A percentile compares a stretch with the other conserved stretches of the same genome.
Conservation (phyloP, 1,284 basidiomycete species). For the Ceratobasidium sp. region DNA sequence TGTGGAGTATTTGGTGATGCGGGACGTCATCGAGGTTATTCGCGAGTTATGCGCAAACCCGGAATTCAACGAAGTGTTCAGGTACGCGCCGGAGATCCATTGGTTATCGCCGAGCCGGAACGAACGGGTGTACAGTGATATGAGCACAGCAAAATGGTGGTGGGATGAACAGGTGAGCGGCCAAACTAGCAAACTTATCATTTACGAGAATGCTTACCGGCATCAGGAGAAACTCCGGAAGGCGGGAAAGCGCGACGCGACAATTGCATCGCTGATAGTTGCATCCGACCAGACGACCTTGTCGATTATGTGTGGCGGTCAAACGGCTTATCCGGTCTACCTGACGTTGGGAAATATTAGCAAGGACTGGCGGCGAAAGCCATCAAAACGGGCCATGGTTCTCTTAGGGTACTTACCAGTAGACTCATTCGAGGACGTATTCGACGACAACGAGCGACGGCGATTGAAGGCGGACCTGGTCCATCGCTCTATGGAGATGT, state of each 20-base stretch:
- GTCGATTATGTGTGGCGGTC: conserved; percentile 24
- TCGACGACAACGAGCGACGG: conserved; percentile 5
- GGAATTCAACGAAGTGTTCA: background rate
- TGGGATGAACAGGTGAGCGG: conserved; percentile 21
- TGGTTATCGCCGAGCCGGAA: background rate
- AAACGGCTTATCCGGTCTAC: conserved; percentile 30
- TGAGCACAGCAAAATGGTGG: conserved; percentile 11
- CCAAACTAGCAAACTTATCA: background rate
- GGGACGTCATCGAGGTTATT: background rate
- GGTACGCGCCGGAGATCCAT: background rate
- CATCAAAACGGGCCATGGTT: conserved; percentile 4
- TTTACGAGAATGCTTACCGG: background rate
- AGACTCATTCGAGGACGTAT: conserved; percentile 27
- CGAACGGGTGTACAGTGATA: background rate
- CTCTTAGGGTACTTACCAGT: conserved; percentile 45
- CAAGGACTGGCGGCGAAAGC: conserved; percentile 36
- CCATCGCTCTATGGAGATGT: conserved; percentile 22
- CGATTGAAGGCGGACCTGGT: conserved; percentile 15
- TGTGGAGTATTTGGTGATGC: background rate
- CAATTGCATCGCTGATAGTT: conserved; percentile 11
- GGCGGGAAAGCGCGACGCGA: background rate
- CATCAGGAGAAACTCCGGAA: background rate
- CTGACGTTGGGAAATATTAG: conserved; percentile 38
- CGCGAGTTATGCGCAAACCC: conserved; percentile 10
- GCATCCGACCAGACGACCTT: conserved; percentile 22